Conservation (phyloP, 2,329 filamentous ascomycete genomes). For the Aspergillus costaricaensis region DNA sequence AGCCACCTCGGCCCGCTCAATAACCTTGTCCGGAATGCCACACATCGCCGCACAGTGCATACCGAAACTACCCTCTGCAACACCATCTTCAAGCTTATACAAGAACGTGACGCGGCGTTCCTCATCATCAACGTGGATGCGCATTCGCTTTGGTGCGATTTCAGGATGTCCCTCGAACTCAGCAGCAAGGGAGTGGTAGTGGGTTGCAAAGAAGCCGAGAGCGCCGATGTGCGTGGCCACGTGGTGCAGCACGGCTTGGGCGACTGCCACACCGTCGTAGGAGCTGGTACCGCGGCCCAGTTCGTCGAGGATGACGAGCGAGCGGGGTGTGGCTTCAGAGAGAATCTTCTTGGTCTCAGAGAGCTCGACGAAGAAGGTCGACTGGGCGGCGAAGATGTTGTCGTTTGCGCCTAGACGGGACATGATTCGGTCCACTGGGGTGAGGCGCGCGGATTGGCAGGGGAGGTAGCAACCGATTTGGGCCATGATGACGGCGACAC, state of each 20-base stretch:
- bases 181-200: conserved; percentile 90
- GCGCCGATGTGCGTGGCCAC: conserved; percentile 91
- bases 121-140: conserved; percentile 85
- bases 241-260: conserved; percentile 95
- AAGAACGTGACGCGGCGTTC: conserved; percentile 90
- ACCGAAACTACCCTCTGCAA: conserved; percentile 94
- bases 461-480: conserved; percentile 94
- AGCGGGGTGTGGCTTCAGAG: conserved; percentile 87
- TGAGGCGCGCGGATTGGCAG: conserved; percentile 76
- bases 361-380: conserved; percentile 96
- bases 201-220: conserved; percentile 94
- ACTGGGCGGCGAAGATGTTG: conserved; percentile 98
- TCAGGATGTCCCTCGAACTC: conserved; percentile 91
- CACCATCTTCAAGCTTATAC: conserved; percentile 89
- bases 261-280: conserved; percentile 95
- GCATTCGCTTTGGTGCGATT: conserved; percentile 84
- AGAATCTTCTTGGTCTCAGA: conserved; percentile 98
- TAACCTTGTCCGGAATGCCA: conserved; percentile 79
- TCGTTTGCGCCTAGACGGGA: conserved; percentile 95
- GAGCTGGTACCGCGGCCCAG: conserved; percentile 91
- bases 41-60: conserved; percentile 99
- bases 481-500: conserved; percentile 94
- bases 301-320: conserved; percentile 94
- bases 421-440: conserved; percentile 96
- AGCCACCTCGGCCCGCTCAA: conserved; percentile 83